Conservation (phyloP, 257 asterid species). For the Linderniella brevidens region DNA sequence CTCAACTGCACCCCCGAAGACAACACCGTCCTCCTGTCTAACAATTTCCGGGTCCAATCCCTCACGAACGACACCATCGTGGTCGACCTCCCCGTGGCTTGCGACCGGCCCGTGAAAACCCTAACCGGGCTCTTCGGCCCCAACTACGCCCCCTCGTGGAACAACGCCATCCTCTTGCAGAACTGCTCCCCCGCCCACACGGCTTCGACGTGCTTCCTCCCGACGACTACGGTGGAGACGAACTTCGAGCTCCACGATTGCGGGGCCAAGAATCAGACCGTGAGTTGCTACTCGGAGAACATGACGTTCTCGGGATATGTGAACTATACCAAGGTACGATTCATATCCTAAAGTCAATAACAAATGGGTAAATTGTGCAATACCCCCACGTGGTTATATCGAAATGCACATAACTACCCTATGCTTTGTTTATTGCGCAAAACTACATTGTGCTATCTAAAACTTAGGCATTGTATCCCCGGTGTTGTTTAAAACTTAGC, state of each 20-base stretch:
- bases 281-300: conserved; percentile 32
- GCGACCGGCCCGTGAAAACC: conserved; percentile 38
- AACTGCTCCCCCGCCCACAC: conserved; percentile 19
- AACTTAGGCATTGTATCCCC: too few species aligned
- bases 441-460: too few species aligned
- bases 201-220: conserved; percentile 25
- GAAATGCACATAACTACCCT: too few species aligned
- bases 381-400: too few species aligned
- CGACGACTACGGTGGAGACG: conserved; percentile 13
- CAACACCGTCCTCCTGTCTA: conserved; percentile 11
- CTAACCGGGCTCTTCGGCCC: conserved; percentile 15
- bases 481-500: too few species aligned
- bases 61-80: conserved; percentile 33
- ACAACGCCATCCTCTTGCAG: conserved; percentile 40
- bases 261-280: not conserved
- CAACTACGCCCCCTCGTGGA: conserved; percentile 37
- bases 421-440: too few species aligned
- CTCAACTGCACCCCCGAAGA: conserved; percentile 15
- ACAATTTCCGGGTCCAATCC: conserved; percentile 23
- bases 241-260: conserved; percentile 16
- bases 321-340: conserved; percentile 11
- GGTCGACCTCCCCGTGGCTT: conserved; percentile 25
- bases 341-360: too few species aligned
- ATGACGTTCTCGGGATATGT: conserved; percentile 15
- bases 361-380: too few species aligned